These are phyloP conservation scores for Eucalyptus curtisii DNA, from an alignment of 345 rosid genomes.

Conservation along the genomic window DNA sequence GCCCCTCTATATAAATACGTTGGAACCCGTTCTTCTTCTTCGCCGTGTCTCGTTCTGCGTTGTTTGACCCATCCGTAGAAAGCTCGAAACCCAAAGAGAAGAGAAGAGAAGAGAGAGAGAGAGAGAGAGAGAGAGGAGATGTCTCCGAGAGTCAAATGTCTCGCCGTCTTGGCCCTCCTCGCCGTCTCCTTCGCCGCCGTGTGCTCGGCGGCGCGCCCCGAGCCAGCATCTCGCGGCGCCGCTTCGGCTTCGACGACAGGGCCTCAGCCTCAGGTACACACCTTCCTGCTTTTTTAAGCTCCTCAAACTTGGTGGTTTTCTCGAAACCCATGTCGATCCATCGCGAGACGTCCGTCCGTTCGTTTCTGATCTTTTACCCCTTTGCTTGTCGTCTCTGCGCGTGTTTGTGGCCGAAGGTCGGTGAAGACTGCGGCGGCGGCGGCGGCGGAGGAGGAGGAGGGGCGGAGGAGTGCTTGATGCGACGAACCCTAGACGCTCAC, in stretches of 20 bases:
- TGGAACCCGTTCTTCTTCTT: not conserved
- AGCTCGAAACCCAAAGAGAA: not conserved
- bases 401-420: not conserved
- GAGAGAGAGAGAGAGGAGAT: not conserved
- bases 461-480: slow-evolving; percentile 4
- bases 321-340: not conserved
- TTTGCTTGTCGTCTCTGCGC: not conserved
- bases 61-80: not conserved
- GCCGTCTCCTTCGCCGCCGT: not conserved
- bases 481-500: slow-evolving; percentile 7
- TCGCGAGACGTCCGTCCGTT: not conserved
- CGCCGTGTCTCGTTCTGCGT: not conserved
- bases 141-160: not conserved
- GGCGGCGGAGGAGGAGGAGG: not conserved
- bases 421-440: not conserved
- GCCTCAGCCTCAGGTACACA: not conserved
- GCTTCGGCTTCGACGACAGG: not conserved
- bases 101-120: not conserved
- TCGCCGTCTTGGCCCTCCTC: not conserved
- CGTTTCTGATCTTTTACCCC: not conserved
- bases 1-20: not conserved
- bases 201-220: not conserved
- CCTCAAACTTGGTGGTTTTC: not conserved
- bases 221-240: not conserved
- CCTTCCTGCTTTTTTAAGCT: not conserved